These are phyloP conservation scores for Penicillium turbatum DNA, from an alignment of 495 filamentous ascomycete species.

Conservation along the genomic window DNA sequence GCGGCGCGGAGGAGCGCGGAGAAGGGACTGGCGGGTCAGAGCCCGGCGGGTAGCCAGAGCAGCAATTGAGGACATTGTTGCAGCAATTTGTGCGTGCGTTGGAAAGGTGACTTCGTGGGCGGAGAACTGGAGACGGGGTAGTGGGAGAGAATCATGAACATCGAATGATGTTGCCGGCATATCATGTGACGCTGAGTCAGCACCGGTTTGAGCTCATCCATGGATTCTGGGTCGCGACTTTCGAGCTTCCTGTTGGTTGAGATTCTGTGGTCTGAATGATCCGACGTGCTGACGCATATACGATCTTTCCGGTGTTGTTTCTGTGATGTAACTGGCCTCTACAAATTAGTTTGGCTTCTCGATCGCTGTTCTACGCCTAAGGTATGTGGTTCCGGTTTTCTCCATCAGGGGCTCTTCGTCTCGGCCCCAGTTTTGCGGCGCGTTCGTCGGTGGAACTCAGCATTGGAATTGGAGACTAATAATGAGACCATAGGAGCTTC, in stretches of 20 bases:
- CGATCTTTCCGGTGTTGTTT: constrained; percentile 2
- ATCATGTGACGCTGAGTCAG: constrained; percentile 28
- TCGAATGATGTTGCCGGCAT: constrained; percentile 37
- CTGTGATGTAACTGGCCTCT: constrained; percentile 21
- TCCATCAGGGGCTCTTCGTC: constrained; percentile 18
- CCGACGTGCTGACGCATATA: constrained; percentile 1
- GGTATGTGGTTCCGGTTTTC: constrained; percentile 11
- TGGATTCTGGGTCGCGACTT: not conserved
- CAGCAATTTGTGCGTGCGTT: constrained; percentile 23
- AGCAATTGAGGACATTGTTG: constrained; percentile 51
- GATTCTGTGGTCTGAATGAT: constrained; percentile 4
- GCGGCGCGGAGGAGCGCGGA: constrained; percentile 42
- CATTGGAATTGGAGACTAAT: constrained; percentile 9
- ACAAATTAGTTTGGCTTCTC: constrained; percentile 4
- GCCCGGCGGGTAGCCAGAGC: constrained; percentile 50
- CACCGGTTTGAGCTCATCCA: constrained; percentile 6
- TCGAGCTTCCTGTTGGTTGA: constrained; percentile 6
- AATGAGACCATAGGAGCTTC: constrained; percentile 5
- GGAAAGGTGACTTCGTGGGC: constrained; percentile 12
- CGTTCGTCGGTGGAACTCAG: constrained; percentile 8
- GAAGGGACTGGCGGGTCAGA: constrained; percentile 42
- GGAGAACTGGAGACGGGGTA: constrained; percentile 19
- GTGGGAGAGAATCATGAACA: constrained; percentile 32
- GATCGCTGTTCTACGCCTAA: constrained; percentile 3
- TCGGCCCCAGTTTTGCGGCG: constrained; percentile 16